A percentile compares a stretch with the other conserved stretches of the same genome.
Evolutionary conservation across 2,329 filamentous ascomycete species (phyloP).

Genomic region (Venturia aucupariae): DNA sequence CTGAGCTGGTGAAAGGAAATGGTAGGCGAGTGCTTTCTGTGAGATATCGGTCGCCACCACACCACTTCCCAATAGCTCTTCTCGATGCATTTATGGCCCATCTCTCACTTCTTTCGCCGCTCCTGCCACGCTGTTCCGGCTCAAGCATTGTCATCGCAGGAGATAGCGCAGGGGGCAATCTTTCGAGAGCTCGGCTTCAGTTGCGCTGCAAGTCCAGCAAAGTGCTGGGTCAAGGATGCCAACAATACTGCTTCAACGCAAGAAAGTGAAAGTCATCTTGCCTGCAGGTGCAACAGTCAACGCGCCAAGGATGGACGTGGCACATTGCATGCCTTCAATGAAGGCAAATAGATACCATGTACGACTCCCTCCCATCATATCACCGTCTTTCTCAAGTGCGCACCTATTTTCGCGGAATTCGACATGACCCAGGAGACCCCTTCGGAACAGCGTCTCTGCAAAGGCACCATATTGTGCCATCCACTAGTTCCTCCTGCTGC

Average conservation of each 20-base stretch:
- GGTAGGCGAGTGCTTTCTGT: conserved; percentile 62
- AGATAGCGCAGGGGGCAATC: conserved; percentile 68
- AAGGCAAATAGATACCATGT: conserved; percentile 41
- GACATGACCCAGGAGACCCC: conserved; percentile 38
- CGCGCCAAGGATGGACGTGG: conserved; percentile 65
- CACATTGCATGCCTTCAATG: conserved; percentile 52
- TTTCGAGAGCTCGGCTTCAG: conserved; percentile 58
- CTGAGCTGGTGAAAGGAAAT: conserved; percentile 55
- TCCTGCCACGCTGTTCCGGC: conserved; percentile 60
- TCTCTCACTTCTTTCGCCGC: conserved; percentile 60
- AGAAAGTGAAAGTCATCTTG: conserved; percentile 49
- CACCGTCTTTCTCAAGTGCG: conserved; percentile 28
- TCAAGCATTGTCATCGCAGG: conserved; percentile 58
- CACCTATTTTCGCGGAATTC: conserved; percentile 38
- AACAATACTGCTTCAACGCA: conserved; percentile 52
- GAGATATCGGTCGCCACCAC: conserved; percentile 64
- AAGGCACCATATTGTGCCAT: conserved; percentile 41
- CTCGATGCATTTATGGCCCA: conserved; percentile 67
- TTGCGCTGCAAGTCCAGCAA: conserved; percentile 51
- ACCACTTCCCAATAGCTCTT: conserved; percentile 65
- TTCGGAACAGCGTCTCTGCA: conserved; percentile 40
- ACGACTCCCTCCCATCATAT: conserved; percentile 55
- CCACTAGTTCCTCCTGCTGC: conserved; percentile 59
- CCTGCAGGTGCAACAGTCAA: conserved; percentile 56
- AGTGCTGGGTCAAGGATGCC: conserved; percentile 31